phyloP scores from a whole-genome alignment of 179 eudicot genomes.

The Beta macrorhiza region DNA sequence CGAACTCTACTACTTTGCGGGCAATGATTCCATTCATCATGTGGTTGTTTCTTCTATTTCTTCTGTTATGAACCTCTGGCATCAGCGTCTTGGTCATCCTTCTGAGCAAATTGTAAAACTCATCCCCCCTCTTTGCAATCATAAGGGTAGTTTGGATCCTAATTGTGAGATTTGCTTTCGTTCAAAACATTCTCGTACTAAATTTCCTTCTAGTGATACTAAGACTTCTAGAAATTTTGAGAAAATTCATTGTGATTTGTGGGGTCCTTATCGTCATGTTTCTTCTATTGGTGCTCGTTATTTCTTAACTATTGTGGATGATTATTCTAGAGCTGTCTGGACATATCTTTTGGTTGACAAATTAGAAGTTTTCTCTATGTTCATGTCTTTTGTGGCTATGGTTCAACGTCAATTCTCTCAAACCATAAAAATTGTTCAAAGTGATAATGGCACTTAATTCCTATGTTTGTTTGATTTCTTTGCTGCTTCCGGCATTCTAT shows the following conservation, averaged over 20 bases:
- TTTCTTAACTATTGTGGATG: background rate
- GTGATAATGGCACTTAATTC: too few relatives aligned
- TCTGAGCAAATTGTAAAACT: background rate
- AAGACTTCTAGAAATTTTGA: background rate
- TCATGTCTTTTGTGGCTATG: background rate
- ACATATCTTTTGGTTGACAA: background rate
- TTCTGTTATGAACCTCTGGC: background rate
- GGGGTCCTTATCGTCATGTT: background rate
- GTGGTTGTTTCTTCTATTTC: background rate
- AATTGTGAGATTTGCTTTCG: background rate
- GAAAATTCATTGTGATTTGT: background rate
- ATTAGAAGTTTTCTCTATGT: background rate
- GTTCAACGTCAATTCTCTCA: background rate
- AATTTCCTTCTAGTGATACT: background rate
- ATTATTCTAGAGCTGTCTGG: background rate
- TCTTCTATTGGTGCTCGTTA: background rate
- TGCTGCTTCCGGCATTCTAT: too few relatives aligned
- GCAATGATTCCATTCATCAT: too few relatives aligned
- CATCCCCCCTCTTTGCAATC: background rate
- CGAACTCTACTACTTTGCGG: background rate
- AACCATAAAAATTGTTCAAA: background rate
- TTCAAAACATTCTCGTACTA: background rate
- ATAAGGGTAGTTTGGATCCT: background rate
- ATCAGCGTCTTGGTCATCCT: conserved; percentile 2
- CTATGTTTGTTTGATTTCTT: too few relatives aligned